Base-by-base conservation (phyloP, 106 monocot species). In the Acanthochlamys bracteata region DNA sequence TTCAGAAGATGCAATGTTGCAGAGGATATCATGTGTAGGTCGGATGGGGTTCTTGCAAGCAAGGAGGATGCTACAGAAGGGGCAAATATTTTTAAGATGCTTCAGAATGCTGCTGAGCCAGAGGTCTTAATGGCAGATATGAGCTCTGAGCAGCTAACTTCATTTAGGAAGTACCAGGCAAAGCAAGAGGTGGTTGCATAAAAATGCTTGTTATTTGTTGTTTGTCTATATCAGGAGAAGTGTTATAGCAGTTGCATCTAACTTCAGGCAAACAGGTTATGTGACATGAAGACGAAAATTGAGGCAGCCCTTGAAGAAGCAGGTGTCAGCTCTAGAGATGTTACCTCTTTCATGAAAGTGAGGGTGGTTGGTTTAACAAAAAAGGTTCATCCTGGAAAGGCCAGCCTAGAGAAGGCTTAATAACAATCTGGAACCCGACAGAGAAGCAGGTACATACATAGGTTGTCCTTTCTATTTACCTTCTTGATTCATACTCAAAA, bases 381-480 rank as follows among this genome's bases (percentile, higher is more conserved):
- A 84, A 80, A 67, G 65, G 66, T 12, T 75, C 78, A 19, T 62
- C 47, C 43, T 71, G 69, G 61, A 88, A 73, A 53, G 3, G 40
- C 33, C 59, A 61, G 25, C 51, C 47, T 11, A 78, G 60, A 33
- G 84, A 91, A 65, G 88, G 88, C 22, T 41, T 91, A 26, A 70
- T 96, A 68, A 88, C 90, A 63, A 91, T 96, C 19, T 96, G 96
- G 96, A 88, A 83, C 59, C 96, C 96, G 70, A 85, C 82, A 26
- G 88, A 96, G 60, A 76, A 76, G 54, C 84, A 82, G 74, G 95
- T 96, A 68, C 70, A 40, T 7, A 3, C 26, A n/a, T 25, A 45
- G 10, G 43, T 13, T 13, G 14, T n/a, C n/a, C n/a, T n/a, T n/a
- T n/a, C n/a, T 25, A 56, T 7, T 45, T 45, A 45, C 13, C 43